Base-by-base conservation (phyloP, 345 rosid species). In the Sonneratia caseolaris region DNA sequence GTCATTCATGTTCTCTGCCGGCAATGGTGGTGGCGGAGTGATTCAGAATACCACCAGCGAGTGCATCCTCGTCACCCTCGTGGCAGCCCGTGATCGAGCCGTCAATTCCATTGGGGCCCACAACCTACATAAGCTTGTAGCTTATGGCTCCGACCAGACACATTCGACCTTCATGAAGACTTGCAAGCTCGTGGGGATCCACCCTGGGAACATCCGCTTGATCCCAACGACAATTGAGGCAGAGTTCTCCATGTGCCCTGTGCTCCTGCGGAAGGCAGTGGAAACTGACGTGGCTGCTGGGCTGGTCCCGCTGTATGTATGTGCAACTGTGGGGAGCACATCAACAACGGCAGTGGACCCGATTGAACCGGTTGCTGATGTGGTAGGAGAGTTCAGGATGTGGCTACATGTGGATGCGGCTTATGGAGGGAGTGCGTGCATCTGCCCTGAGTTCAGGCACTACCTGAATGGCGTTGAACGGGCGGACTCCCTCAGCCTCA, bases 341-440 rank as follows among this genome's bases (percentile, higher is more conserved):
- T 84, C 86, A 11, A 78, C 86, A 4, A 71, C 83, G 3, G 87
- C 86, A 5, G 70, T 86, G 14, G 86, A 86, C 71, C 84, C 85
- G 1, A 3, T 85, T 1, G 68, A 65, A 3, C 70, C 55, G 3
- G 73, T 83, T 0, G 82, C 82, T 47, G 81, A 77, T 59, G 80
- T 83, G 74, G 85, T 85, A 1, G 73, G 73, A 0, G 77, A 72
- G 1, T 71, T 56, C 32, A 72, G 57, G 76, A 72, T 83, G 49
- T 81, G 86, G 86, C 47, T 85, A 24, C 89, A 85, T 62, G 84
- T 84, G 2, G 87, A 86, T 68, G 83, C 85, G 10, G 87, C 90
- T 1, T 79, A 86, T 40, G 81, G 74, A 14, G 86, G 85, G 11
- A 81, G 82, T 38, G 87, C 82, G 3, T 82, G 86, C 70, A 84